Evolutionary conservation across 2,329 filamentous ascomycete genomes (phyloP).

Genomic region (Pseudogymnoascus destructans): DNA sequence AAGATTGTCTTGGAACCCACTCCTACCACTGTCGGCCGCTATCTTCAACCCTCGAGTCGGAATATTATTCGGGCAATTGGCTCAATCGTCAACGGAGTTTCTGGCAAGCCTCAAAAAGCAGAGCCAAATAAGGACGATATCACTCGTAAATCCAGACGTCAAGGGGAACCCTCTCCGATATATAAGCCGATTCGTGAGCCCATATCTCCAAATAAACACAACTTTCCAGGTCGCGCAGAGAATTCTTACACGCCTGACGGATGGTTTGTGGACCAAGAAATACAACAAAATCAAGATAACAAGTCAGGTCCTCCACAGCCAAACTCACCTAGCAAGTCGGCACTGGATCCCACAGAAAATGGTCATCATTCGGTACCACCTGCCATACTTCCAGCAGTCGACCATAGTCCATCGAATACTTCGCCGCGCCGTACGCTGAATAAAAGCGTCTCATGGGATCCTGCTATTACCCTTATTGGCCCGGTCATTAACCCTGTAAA

Average conservation of each 20-base stretch:
- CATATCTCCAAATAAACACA: background rate
- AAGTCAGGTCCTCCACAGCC: background rate
- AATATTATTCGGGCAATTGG: background rate
- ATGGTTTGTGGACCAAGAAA: background rate
- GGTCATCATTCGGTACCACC: background rate
- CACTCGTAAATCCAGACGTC: background rate
- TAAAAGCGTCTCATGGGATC: constrained; percentile 5
- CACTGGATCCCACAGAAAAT: background rate
- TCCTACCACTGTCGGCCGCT: background rate
- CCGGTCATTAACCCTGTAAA: background rate
- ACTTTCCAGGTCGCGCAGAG: background rate
- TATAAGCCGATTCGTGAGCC: background rate
- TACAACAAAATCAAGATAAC: background rate
- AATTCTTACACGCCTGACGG: background rate
- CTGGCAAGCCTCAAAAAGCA: background rate
- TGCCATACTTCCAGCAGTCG: background rate
- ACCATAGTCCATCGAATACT: background rate
- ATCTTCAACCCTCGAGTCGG: background rate
- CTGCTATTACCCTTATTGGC: background rate
- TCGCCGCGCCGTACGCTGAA: background rate
- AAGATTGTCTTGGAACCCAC: background rate
- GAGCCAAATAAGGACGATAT: background rate
- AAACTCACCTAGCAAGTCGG: background rate
- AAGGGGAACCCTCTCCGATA: background rate
- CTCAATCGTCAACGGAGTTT: background rate